Evolutionary conservation across 495 filamentous ascomycete genomes (phyloP).

Genomic region (Neurospora tetrasperma): DNA sequence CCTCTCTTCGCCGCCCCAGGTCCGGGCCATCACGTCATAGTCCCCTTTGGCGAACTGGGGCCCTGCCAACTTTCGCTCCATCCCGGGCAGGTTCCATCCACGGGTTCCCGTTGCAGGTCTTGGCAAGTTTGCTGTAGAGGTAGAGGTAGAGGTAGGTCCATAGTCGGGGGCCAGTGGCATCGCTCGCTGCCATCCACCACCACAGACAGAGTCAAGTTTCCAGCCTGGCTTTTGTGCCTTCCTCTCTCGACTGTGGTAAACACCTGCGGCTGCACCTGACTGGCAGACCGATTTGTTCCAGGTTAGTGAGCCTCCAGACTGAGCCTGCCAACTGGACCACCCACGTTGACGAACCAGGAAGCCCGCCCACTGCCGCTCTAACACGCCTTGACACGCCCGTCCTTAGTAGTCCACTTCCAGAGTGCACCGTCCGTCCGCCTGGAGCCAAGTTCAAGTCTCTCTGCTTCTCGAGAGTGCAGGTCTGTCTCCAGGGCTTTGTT

Average conservation of each 20-base stretch:
- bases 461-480: background rate
- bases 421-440: background rate
- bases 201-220: background rate
- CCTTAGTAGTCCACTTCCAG: background rate
- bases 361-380: background rate
- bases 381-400: background rate
- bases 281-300: background rate
- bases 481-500: background rate
- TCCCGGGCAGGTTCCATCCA: background rate
- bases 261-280: background rate
- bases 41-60: conserved; percentile 14
- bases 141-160: background rate
- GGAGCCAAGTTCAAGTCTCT: background rate
- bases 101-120: background rate
- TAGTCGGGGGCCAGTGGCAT: background rate
- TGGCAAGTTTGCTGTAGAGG: background rate
- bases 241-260: background rate
- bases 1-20: conserved; percentile 6
- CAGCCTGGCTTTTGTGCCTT: background rate
- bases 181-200: background rate
- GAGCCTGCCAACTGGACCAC: background rate
- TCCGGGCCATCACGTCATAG: conserved; percentile 21
- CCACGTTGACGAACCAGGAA: background rate
- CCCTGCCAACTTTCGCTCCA: conserved; percentile 17
- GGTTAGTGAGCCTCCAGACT: background rate